phyloP scores from a whole-genome alignment of 805 yeast genomes.

The Candida xyloterini region DNA sequence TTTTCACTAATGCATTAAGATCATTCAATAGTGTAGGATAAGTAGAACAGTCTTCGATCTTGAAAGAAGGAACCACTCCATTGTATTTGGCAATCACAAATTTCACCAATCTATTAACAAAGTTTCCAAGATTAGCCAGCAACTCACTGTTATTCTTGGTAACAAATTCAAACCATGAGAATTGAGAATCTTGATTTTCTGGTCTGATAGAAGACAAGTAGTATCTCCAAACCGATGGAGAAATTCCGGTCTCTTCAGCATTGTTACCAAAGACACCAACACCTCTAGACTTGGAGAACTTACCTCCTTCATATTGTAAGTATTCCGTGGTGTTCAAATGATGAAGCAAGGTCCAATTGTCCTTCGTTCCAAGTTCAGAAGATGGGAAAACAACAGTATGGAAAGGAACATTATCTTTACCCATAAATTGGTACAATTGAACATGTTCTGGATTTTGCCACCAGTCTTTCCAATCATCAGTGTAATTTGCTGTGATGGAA shows the following conservation, averaged over 20 bases:
- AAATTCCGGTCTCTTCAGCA: slow-evolving; percentile 88
- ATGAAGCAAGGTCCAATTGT: slow-evolving; percentile 86
- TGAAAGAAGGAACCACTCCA: slow-evolving; percentile 78
- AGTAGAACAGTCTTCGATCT: slow-evolving; percentile 45
- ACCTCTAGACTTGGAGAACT: slow-evolving; percentile 96
- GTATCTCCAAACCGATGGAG: slow-evolving; percentile 97
- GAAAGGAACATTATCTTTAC: slow-evolving; percentile 98
- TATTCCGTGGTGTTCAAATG: slow-evolving; percentile 95
- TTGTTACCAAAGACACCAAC: slow-evolving; percentile 98
- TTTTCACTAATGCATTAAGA: slow-evolving; percentile 55
- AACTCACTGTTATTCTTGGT: slow-evolving; percentile 90
- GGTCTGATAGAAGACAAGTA: slow-evolving; percentile 92
- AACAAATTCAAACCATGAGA: slow-evolving; percentile 96
- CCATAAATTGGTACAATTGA: slow-evolving; percentile 94
- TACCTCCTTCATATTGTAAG: slow-evolving; percentile 96
- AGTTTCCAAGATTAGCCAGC: slow-evolving; percentile 94
- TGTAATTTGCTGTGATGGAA: slow-evolving; percentile 93
- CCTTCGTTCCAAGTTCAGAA: slow-evolving; percentile 81
- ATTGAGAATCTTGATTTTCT: slow-evolving; percentile 92
- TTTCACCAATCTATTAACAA: slow-evolving; percentile 89
- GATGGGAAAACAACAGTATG: slow-evolving; percentile 98
- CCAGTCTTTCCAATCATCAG: slow-evolving; percentile 81
- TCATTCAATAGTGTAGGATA: slow-evolving; percentile 50
- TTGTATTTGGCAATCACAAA: slow-evolving; percentile 87
- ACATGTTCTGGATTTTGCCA: slow-evolving; percentile 94